Percentiles rank a stretch among this genome's conserved stretches.
Evolutionary conservation across 305 asterid genomes (phyloP).

Genomic region (Solanum hybrid): DNA sequence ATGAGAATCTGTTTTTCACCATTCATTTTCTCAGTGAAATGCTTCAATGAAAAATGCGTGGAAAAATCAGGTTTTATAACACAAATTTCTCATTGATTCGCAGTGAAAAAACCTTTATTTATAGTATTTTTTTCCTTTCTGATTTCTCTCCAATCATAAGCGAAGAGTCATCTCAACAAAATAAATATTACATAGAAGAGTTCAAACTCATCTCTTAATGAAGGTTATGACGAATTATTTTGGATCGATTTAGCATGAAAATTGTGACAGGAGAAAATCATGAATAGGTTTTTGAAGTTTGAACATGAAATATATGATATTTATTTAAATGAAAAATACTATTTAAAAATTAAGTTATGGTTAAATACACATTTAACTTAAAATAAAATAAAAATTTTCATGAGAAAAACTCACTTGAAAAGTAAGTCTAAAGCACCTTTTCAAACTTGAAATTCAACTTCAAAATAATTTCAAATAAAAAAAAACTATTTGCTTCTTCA

Average conservation of each 20-base stretch:
- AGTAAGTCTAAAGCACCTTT: not conserved
- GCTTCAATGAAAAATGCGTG: not conserved
- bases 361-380: not conserved
- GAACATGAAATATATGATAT: not conserved
- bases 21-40: not conserved
- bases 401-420: not conserved
- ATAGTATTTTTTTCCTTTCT: too few relatives aligned
- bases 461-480: not conserved
- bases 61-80: too few relatives aligned
- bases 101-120: not conserved
- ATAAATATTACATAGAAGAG: not conserved
- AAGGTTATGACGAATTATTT: not conserved
- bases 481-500: not conserved
- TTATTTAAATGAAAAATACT: not conserved
- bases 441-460: not conserved
- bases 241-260: not conserved
- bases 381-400: not conserved
- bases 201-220: not conserved
- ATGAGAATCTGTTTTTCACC: accelerated
- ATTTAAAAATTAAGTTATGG: not conserved
- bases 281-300: not conserved
- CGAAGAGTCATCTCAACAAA: not conserved
- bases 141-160: not conserved
- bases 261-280: not conserved
- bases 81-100: too few relatives aligned